A percentile compares a stretch with the other conserved stretches of the same genome.
Conservation (phyloP, 192 early-diverging fungal genomes). For the Coemansia sp. region DNA sequence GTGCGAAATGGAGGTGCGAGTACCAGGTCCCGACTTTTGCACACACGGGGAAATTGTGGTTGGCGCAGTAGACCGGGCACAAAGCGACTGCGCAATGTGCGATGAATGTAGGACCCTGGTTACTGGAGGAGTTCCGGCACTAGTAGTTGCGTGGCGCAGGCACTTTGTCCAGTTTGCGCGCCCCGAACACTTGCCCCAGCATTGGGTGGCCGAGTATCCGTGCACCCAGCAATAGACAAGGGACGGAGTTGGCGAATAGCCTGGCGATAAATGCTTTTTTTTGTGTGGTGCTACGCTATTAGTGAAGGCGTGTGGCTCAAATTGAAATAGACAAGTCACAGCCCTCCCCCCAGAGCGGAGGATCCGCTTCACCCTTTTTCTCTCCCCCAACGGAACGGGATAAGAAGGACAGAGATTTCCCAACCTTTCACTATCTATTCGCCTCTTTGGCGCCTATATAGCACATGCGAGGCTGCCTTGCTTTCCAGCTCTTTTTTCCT, state of each 20-base stretch:
- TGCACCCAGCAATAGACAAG: not conserved
- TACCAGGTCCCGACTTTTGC: slow-evolving; percentile 37
- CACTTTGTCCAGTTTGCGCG: slow-evolving; percentile 45
- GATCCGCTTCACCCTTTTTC: not conserved
- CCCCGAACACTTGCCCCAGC: slow-evolving; percentile 43
- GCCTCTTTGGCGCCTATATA: slow-evolving; percentile 1
- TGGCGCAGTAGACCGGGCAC: not conserved
- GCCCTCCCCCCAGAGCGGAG: not conserved
- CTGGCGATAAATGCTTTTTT: not conserved
- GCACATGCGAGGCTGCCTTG: not conserved
- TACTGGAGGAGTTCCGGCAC: slow-evolving; percentile 20
- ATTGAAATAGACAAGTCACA: not conserved
- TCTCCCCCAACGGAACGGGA: slow-evolving; percentile 16
- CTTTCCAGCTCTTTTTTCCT: slow-evolving; percentile 12
- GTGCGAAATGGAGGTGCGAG: slow-evolving; percentile 25
- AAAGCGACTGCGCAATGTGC: slow-evolving; percentile 19
- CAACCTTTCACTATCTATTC: slow-evolving; percentile 1
- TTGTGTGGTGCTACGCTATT: not conserved
- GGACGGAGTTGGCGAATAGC: not conserved
- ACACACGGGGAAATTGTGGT: slow-evolving; percentile 50
- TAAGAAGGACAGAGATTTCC: slow-evolving; percentile 4
- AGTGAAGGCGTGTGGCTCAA: not conserved
- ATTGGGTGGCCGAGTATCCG: slow-evolving; percentile 37
- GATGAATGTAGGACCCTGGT: slow-evolving; percentile 16
- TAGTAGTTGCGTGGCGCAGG: slow-evolving; percentile 37